Evolutionary conservation across 805 yeast genomes (phyloP).

Genomic region (Wickerhamiella lipophila): DNA sequence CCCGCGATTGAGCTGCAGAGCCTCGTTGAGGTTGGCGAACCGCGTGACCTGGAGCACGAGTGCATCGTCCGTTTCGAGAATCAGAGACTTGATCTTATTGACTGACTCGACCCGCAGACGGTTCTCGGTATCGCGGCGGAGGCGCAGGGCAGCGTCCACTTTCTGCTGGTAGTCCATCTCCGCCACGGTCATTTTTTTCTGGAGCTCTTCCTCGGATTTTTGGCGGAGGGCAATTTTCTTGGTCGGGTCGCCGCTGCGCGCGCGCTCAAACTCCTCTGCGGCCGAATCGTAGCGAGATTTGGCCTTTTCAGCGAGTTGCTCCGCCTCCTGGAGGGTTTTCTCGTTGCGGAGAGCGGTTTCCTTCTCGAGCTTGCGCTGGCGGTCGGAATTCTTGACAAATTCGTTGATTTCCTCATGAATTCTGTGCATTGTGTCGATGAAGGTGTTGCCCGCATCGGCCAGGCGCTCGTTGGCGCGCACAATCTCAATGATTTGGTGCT

Average conservation of each 20-base stretch:
- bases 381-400: constrained; percentile 53
- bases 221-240: constrained; percentile 70
- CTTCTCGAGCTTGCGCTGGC: constrained; percentile 61
- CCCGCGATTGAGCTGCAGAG: constrained; percentile 70
- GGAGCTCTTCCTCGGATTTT: constrained; percentile 84
- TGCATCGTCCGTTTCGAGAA: constrained; percentile 82
- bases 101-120: constrained; percentile 68
- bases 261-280: constrained; percentile 76
- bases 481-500: constrained; percentile 50
- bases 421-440: constrained; percentile 62
- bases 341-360: constrained; percentile 75
- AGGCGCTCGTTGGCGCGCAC: constrained; percentile 69
- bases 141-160: constrained; percentile 57
- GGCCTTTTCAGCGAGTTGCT: constrained; percentile 77
- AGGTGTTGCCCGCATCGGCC: constrained; percentile 57
- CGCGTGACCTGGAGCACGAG: constrained; percentile 77
- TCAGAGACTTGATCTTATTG: constrained; percentile 56
- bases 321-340: constrained; percentile 73
- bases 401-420: constrained; percentile 79
- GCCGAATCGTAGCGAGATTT: constrained; percentile 61
- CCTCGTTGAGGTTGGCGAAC: constrained; percentile 78
- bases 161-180: constrained; percentile 76
- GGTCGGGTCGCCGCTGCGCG: constrained; percentile 68
- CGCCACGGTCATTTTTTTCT: constrained; percentile 65
- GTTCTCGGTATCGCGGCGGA: constrained; percentile 59